Base-by-base conservation (phyloP, 2,329 filamentous ascomycete species). In the Furcasterigmium sp. region DNA sequence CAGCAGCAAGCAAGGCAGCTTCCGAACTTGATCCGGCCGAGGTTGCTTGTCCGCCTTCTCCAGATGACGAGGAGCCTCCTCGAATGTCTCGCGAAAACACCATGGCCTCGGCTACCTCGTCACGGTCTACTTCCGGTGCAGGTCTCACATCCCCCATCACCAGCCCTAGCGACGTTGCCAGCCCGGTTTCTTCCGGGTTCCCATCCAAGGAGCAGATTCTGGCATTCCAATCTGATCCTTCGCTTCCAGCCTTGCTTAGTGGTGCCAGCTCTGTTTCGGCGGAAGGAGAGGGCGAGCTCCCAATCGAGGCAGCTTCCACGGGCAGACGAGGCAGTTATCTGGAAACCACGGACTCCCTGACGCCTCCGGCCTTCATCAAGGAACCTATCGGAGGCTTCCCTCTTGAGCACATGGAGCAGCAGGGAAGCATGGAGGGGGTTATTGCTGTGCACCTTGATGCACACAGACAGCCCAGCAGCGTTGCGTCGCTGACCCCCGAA, bases 191-290 rank as follows among this genome's bases (percentile, higher is more conserved):
- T 3, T 45, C 61, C 41, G 64, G 64, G 35, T 57, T 57, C 7
- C 59, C 64, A 5, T 61, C 61, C 18, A 68, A 68, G 46, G 72
- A 73, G 6, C 65, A 70, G 8, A 73, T 75, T 52, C 53, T 74
- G 14, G 67, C 65, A 3, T 82, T 81, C 56, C 77, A 76, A 43
- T 84, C 80, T 3, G 80, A 84, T 41, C 80, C 79, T 0, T 84
- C 80, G 5, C 61, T 84, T 3, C 80, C 80, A 10, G 79, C 80
- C 7, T 63, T 84, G 8, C 66, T 84, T 10, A 84, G 80, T 44
- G 77, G 80, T 10, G 77, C 79, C 8, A 82, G 79, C 53, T 84
- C 80, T 3, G 72, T 83, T 9, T 84, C 78, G 13, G 78, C 76
- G 1, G 80, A 83, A 51, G 65, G 75, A 18, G 80, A 84, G 48